Evolutionary conservation across 2,329 filamentous ascomycete genomes (phyloP).

Genomic region (Dothidotthia symphoricarpi): DNA sequence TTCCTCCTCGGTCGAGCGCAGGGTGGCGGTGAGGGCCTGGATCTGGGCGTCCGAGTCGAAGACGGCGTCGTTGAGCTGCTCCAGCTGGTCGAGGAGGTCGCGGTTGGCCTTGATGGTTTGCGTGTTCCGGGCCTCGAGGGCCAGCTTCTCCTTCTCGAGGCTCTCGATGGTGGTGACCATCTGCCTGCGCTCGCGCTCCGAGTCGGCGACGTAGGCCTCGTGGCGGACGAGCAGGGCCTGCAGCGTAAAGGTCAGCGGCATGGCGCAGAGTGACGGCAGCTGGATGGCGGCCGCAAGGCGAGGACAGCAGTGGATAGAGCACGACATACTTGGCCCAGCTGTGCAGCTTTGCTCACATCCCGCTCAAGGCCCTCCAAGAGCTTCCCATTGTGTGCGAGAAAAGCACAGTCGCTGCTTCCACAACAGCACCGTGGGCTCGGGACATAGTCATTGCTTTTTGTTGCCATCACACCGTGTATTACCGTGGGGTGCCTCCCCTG

Average conservation of each 20-base stretch:
- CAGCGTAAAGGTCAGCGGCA: slow-evolving; percentile 66
- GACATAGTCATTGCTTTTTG: slow-evolving; percentile 30
- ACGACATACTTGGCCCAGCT: slow-evolving; percentile 82
- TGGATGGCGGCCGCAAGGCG: slow-evolving; percentile 11
- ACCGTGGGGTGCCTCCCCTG: slow-evolving; percentile 17
- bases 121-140: slow-evolving; percentile 73
- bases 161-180: slow-evolving; percentile 71
- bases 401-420: slow-evolving; percentile 74
- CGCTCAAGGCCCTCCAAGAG: slow-evolving; percentile 78
- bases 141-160: slow-evolving; percentile 68
- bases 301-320: slow-evolving; percentile 11
- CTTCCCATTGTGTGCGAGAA: slow-evolving; percentile 76
- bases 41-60: slow-evolving; percentile 77
- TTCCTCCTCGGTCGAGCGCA: slow-evolving; percentile 75
- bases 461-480: slow-evolving; percentile 14
- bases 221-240: slow-evolving; percentile 90
- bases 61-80: slow-evolving; percentile 76
- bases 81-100: slow-evolving; percentile 76
- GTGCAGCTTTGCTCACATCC: slow-evolving; percentile 81
- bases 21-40: slow-evolving; percentile 69
- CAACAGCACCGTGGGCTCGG: slow-evolving; percentile 69
- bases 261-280: slow-evolving; percentile 27
- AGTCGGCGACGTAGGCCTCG: slow-evolving; percentile 91
- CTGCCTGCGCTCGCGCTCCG: slow-evolving; percentile 76
- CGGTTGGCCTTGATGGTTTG: slow-evolving; percentile 80